Evolutionary conservation across 306 rosid species (phyloP).

Genomic region (Cucurbita argyrosperma): DNA sequence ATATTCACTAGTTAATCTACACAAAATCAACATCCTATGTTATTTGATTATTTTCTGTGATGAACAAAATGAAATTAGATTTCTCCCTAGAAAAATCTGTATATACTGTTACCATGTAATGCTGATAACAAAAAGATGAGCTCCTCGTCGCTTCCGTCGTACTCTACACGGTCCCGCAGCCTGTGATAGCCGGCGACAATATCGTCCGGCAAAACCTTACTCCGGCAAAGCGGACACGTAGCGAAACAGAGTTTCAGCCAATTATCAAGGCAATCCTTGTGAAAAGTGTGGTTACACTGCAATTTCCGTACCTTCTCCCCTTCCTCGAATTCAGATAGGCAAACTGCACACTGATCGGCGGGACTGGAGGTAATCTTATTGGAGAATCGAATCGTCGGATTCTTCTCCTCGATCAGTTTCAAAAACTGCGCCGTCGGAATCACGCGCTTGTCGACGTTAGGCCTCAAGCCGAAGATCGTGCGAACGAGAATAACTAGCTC

Average conservation of each 20-base stretch:
- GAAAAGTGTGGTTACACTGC: slow-evolving; percentile 68
- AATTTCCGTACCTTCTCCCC: slow-evolving; percentile 57
- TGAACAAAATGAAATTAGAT: not conserved
- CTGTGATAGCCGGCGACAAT: slow-evolving; percentile 33
- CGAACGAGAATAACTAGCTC: slow-evolving; percentile 25
- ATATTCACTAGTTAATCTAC: not conserved
- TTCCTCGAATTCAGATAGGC: slow-evolving; percentile 62
- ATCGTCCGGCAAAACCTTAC: slow-evolving; percentile 58
- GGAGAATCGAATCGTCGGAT: slow-evolving; percentile 38
- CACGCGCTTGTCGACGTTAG: slow-evolving; percentile 20
- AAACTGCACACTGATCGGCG: slow-evolving; percentile 48
- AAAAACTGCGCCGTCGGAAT: slow-evolving; percentile 55
- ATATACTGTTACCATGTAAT: slow-evolving; percentile 34
- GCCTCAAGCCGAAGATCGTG: slow-evolving; percentile 22
- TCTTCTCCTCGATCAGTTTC: slow-evolving; percentile 51
- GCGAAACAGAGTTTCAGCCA: slow-evolving; percentile 69
- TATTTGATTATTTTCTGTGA: not conserved
- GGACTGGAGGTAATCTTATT: not conserved
- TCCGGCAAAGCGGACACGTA: slow-evolving; percentile 85
- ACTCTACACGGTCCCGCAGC: slow-evolving; percentile 46
- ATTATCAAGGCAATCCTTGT: slow-evolving; percentile 61
- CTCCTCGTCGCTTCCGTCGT: slow-evolving; percentile 41
- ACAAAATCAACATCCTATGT: not conserved
- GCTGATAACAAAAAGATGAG: slow-evolving; percentile 41
- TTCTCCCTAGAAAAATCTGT: slow-evolving; percentile 31